These are phyloP conservation scores for Crataegus laevigata DNA, from an alignment of 306 rosid genomes.

Conservation along the genomic window DNA sequence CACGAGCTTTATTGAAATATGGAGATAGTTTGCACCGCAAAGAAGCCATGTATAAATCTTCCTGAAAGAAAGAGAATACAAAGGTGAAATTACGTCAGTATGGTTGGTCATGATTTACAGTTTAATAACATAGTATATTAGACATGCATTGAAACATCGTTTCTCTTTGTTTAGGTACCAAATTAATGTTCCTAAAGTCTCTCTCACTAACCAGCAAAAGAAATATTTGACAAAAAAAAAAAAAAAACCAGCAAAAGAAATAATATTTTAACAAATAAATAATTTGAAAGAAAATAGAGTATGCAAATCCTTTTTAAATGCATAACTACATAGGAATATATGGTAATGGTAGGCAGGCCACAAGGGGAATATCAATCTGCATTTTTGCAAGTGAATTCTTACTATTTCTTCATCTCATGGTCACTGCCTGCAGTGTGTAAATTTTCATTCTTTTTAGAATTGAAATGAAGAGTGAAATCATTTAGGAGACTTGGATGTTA, in stretches of 20 bases:
- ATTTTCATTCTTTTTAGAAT: neutral
- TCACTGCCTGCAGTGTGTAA: neutral
- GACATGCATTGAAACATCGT: neutral
- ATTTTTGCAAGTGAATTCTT: neutral
- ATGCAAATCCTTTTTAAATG: neutral
- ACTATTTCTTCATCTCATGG: neutral
- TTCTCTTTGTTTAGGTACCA: neutral
- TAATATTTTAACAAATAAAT: too few species aligned
- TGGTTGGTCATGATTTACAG: neutral
- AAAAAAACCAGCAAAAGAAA: neutral
- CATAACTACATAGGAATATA: neutral
- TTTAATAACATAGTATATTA: neutral
- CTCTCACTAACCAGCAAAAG: neutral
- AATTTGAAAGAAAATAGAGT: neutral
- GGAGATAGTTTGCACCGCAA: conserved; percentile 10
- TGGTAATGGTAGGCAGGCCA: too few species aligned
- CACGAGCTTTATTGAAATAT: neutral
- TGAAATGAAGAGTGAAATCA: neutral
- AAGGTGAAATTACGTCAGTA: neutral
- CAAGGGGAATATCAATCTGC: too few species aligned
- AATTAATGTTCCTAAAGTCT: neutral
- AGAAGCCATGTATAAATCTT: conserved; percentile 8
- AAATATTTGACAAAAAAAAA: neutral
- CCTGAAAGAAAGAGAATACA: neutral
- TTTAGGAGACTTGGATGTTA: neutral